These are phyloP conservation scores for Talaromyces sp. DNA, from an alignment of 2,329 filamentous ascomycete species.

Conservation along the genomic window DNA sequence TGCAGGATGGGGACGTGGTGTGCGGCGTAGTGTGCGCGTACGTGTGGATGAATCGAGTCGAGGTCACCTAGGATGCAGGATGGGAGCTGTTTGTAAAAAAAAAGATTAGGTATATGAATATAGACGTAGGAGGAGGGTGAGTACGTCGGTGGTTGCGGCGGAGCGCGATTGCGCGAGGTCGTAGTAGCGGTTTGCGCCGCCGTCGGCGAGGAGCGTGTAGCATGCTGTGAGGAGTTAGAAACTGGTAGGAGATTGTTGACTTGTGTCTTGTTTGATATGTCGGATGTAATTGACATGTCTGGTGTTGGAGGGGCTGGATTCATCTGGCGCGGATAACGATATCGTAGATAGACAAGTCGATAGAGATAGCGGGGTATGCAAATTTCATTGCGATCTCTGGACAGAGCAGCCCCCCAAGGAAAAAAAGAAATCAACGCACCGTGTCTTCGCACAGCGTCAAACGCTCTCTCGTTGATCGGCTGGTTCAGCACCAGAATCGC, in stretches of 20 bases:
- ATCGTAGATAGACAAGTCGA: not conserved
- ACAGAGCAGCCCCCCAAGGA: not conserved
- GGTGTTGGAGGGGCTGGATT: not conserved
- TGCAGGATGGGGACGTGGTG: slow-evolving; percentile 59
- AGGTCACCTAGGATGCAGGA: slow-evolving; percentile 82
- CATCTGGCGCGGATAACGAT: not conserved
- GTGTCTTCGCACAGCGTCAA: slow-evolving; percentile 31
- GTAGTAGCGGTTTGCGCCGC: slow-evolving; percentile 75
- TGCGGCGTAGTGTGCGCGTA: slow-evolving; percentile 62
- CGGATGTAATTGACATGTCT: not conserved
- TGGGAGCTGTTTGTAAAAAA: slow-evolving; percentile 43
- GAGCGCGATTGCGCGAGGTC: slow-evolving; percentile 39
- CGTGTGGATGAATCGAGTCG: slow-evolving; percentile 67
- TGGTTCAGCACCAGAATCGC: slow-evolving; percentile 59
- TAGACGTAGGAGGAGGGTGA: slow-evolving; percentile 4
- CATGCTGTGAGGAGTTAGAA: slow-evolving; percentile 45
- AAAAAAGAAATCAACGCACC: slow-evolving; percentile 19
- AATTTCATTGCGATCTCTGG: not conserved
- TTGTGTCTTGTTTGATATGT: not conserved
- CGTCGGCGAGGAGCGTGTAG: slow-evolving; percentile 77
- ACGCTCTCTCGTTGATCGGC: slow-evolving; percentile 47
- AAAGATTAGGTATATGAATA: not conserved
- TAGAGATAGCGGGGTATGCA: not conserved
- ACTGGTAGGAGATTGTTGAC: too few relatives aligned
- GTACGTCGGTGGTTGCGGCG: slow-evolving; percentile 28